Evolutionary conservation across 2,329 filamentous ascomycete species (phyloP), one percentile per base, ranked within the genome.

Genomic region (Pseudomassariella vexata): DNA sequence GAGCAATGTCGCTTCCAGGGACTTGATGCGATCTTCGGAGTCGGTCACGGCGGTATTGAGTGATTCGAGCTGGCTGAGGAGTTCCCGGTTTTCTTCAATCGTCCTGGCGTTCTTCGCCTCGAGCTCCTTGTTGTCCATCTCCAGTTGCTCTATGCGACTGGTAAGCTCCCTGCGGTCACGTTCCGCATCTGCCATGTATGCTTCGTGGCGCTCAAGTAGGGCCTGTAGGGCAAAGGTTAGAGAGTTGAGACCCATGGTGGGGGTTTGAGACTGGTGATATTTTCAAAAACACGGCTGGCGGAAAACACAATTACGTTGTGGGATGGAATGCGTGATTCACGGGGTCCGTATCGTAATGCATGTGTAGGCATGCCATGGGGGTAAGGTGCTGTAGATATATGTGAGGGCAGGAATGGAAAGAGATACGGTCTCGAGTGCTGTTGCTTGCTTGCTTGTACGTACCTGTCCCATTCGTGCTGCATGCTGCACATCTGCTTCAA

Each of bases 381-480:
- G n/a, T n/a, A n/a, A n/a, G n/a, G n/a, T n/a, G n/a, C n/a, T n/a
- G n/a, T n/a, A n/a, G n/a, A n/a, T n/a, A n/a, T n/a, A n/a, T n/a
- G n/a, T n/a, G n/a, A n/a, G n/a, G n/a, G n/a, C n/a, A n/a, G n/a
- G n/a, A n/a, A n/a, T n/a, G n/a, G n/a, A n/a, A n/a, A n/a, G n/a
- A n/a, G n/a, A n/a, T n/a, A n/a, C n/a, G n/a, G n/a, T n/a, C n/a
- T n/a, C n/a, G n/a, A n/a, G n/a, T n/a, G n/a, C n/a, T n/a, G n/a
- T n/a, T n/a, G n/a, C n/a, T n/a, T n/a, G n/a, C n/a, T n/a, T n/a
- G n/a, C n/a, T n/a, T 40, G 38, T 44, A 76, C 85, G 55, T 82
- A 95, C 90, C 84, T 95, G 85, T 44, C 92, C 92, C 49, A 95
- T 73, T 55, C 83, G 75, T 29, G 88, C 92, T 24, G 92, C 92